These are phyloP conservation scores for Penicillium sp. DNA, from an alignment of 2,329 filamentous ascomycete genomes.

Conservation along the genomic window DNA sequence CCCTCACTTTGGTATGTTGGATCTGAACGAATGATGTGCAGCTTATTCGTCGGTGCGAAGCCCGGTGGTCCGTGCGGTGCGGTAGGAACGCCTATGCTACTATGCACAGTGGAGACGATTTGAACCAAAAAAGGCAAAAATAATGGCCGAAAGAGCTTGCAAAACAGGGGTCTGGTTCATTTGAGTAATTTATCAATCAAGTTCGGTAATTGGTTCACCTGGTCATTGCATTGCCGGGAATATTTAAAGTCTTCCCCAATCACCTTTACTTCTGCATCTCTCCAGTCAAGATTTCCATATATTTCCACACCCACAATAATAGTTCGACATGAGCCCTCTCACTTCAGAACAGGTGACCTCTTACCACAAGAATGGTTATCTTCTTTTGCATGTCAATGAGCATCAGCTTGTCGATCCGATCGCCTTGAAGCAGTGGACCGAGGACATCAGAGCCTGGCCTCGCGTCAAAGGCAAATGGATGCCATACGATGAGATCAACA, in stretches of 20 bases:
- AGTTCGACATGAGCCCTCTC: conserved; percentile 11
- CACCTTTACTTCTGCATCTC: not conserved
- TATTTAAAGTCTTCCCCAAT: not conserved
- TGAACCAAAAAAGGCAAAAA: not conserved
- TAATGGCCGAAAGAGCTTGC: not conserved
- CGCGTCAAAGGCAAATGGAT: conserved; percentile 35
- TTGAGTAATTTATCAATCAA: not conserved
- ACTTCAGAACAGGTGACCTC: conserved; percentile 21
- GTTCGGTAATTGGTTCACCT: not conserved
- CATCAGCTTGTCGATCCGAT: conserved; percentile 28
- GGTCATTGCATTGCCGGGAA: not conserved
- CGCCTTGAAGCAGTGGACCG: conserved; percentile 26
- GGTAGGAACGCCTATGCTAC: conserved; percentile 8
- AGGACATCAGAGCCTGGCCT: conserved; percentile 29
- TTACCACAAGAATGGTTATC: conserved; percentile 29
- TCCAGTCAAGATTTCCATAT: not conserved
- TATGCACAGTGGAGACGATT: not conserved
- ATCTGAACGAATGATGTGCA: not conserved
- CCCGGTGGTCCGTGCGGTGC: conserved; percentile 17
- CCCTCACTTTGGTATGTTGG: not conserved
- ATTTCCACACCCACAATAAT: not conserved
- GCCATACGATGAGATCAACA: conserved; percentile 36
- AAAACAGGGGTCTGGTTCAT: not conserved
- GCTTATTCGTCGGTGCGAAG: conserved; percentile 20
- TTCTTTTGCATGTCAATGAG: conserved; percentile 25